Evolutionary conservation across 2,329 filamentous ascomycete species (phyloP), one percentile per base, ranked within the genome.

Genomic region (Fusarium sp.): DNA sequence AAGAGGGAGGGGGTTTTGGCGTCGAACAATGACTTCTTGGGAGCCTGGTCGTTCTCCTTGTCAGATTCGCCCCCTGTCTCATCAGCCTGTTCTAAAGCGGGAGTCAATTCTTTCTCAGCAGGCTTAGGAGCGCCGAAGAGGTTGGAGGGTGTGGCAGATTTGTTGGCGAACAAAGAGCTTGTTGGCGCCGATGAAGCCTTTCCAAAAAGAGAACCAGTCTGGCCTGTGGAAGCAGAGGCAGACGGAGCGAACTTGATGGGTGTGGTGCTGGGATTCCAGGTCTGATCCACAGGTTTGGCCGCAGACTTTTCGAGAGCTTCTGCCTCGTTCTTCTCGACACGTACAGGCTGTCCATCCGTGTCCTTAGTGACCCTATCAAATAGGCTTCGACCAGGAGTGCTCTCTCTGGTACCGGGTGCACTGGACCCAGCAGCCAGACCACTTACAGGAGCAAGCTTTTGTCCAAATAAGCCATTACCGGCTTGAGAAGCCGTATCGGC

Each of bases 311-410:
- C 72, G 17, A 65, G 49, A 19, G 46, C 49, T 9, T 53, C 42
- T 19, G 59, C 63, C 48, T 69, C 70, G 38, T 51, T 41, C 54
- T 72, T 65, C 11, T 67, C 66, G 59, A 77, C 69, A 23, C 81
- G 78, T 3, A 84, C 70, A 14, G 81, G 79, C 53, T 85, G 78
- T 2, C 82, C 82, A 57, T 83, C 78, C 15, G 70, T 75, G 42
- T 77, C 80, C 70, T 79, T 82, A 6, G 78, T 81, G 8, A 86
- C 78, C 31, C 84, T 81, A 35, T 85, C 84, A 62, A 86, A 86
- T 13, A 86, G 68, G 69, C 84, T 85, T 41, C 78, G 77, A 17
- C 77, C 79, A 19, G 80, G 76, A 3, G 77, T 78, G 54, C 75
- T 77, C 37, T 81, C 79, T 4, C 78, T 76, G 3, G 76, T 80